Percentiles rank a stretch among this genome's conserved stretches.
phyloP scores from a whole-genome alignment of 768 basidiomycete species.

The Xerocomus potaroensis region DNA sequence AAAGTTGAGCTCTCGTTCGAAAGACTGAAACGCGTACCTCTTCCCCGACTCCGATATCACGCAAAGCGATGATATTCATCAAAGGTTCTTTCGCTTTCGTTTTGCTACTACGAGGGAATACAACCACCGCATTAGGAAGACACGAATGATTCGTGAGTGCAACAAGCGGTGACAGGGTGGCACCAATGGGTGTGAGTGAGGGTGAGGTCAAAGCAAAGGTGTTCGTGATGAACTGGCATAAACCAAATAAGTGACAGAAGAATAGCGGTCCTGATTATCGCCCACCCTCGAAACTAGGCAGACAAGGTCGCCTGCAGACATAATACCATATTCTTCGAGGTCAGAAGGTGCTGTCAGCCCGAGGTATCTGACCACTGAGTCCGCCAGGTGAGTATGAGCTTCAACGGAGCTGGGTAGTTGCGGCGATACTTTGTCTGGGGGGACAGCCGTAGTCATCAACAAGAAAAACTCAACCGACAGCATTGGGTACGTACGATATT shows the following conservation, averaged over 20 bases:
- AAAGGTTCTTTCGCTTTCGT: conserved; percentile 45
- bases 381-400: conserved; percentile 65
- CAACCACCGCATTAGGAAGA: conserved; percentile 83
- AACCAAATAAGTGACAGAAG: conserved; percentile 1
- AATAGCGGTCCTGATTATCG: neutral
- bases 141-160: conserved; percentile 90
- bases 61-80: conserved; percentile 72
- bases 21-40: conserved; percentile 48
- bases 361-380: conserved; percentile 70
- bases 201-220: conserved; percentile 83
- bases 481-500: conserved; percentile 58
- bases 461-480: neutral
- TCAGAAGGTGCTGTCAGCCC: conserved; percentile 55
- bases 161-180: conserved; percentile 72
- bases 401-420: conserved; percentile 44
- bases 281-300: conserved; percentile 69
- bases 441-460: neutral
- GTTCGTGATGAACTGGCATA: conserved; percentile 81
- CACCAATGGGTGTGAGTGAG: conserved; percentile 75
- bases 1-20: neutral
- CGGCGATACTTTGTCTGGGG: conserved; percentile 54
- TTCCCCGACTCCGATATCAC: conserved; percentile 56
- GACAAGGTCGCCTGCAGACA: conserved; percentile 58
- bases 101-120: conserved; percentile 64
- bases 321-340: conserved; percentile 52